Evolutionary conservation across 1,284 basidiomycete genomes (phyloP).

Genomic region (Kwoniella shivajii): DNA sequence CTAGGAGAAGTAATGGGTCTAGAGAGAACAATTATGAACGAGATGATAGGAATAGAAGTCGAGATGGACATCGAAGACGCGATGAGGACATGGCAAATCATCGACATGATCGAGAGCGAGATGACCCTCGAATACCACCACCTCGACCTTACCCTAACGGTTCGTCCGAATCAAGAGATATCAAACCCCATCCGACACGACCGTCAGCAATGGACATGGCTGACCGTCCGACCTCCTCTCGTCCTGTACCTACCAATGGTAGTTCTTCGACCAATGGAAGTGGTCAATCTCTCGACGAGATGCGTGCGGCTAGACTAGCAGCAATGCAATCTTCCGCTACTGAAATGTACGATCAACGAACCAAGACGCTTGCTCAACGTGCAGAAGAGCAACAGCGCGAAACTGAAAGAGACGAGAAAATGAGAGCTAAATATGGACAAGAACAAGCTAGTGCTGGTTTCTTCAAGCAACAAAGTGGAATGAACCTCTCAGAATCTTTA

Average conservation of each 20-base stretch:
- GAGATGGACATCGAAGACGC: constrained; percentile 12
- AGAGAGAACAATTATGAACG: constrained; percentile 4
- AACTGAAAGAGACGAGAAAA: constrained; percentile 37
- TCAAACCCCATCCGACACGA: constrained; percentile 31
- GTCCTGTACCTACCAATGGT: constrained; percentile 25
- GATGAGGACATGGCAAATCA: constrained; percentile 6
- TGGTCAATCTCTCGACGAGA: constrained; percentile 54
- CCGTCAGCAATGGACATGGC: constrained; percentile 36
- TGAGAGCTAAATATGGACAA: constrained; percentile 43
- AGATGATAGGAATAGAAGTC: constrained; percentile 41
- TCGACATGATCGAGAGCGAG: constrained; percentile 6
- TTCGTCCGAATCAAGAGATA: constrained; percentile 18
- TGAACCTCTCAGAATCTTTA: constrained; percentile 48
- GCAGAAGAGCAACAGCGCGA: constrained; percentile 40
- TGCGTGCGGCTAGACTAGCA: constrained; percentile 78
- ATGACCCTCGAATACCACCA: constrained; percentile 38
- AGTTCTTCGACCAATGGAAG: constrained; percentile 19
- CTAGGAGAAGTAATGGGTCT: constrained; percentile 8
- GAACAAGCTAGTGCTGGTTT: constrained; percentile 49
- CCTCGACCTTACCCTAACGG: constrained; percentile 30
- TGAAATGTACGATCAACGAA: constrained; percentile 55
- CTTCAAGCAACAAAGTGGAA: constrained; percentile 48
- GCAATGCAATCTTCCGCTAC: constrained; percentile 79
- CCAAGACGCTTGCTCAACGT: constrained; percentile 37
- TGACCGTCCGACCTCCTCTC: constrained; percentile 25